phyloP scores from a whole-genome alignment of 305 asterid genomes.

The Plantago coronopus region DNA sequence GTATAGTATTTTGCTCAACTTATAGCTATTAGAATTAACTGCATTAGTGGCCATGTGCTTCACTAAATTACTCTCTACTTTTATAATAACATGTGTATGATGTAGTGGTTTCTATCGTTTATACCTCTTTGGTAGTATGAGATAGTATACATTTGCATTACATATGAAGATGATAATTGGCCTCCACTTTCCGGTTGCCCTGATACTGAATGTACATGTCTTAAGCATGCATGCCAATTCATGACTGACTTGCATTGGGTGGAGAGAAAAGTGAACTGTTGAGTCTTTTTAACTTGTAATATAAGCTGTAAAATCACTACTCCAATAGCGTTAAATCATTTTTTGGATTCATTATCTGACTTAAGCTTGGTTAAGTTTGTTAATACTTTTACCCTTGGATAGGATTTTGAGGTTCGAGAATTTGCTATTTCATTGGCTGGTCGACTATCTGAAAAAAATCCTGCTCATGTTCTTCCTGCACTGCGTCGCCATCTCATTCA shows the following conservation, averaged over 20 bases:
- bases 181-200: neutral
- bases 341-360: neutral
- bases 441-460: constrained; percentile 94
- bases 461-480: constrained; percentile 98
- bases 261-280: constrained; percentile 13
- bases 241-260: constrained; percentile 5
- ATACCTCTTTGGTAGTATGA: neutral
- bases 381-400: constrained; percentile 23
- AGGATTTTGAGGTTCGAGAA: constrained; percentile 93
- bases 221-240: no score
- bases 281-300: constrained; percentile 6
- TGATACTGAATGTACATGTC: neutral
- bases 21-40: no score
- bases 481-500: constrained; percentile 98
- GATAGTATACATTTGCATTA: neutral
- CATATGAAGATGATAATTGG: constrained; percentile 1
- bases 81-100: constrained; percentile 6
- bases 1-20: neutral
- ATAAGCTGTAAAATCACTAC: neutral
- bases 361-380: constrained; percentile 10
- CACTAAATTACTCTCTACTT: neutral
- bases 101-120: constrained; percentile 8
- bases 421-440: constrained; percentile 91
- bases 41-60: no score
- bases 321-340: neutral